These are phyloP conservation scores for Chytridiales sp. DNA, from an alignment of 371 early-diverging fungal species.

Conservation along the genomic window DNA sequence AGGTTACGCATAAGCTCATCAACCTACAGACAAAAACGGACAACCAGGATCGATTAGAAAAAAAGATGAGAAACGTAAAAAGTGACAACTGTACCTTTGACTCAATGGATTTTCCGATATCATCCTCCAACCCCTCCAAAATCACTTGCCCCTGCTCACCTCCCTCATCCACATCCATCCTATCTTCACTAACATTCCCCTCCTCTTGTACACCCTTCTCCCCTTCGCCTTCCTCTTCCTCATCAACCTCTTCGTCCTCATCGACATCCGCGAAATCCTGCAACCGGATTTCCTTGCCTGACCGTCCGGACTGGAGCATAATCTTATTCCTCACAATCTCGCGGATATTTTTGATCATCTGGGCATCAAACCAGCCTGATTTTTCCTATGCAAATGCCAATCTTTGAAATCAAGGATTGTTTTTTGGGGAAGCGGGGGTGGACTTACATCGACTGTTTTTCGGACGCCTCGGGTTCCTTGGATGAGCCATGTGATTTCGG, in stretches of 20 bases:
- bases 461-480: conserved; percentile 23
- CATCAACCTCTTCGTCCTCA: conserved; percentile 6
- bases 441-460: conserved; percentile 26
- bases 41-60: not conserved
- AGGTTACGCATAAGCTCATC: conserved; percentile 16
- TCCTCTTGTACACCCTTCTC: conserved; percentile 18
- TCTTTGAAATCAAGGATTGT: not conserved
- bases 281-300: not conserved
- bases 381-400: conserved; percentile 16
- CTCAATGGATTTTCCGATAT: not conserved
- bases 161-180: not conserved
- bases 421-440: not conserved
- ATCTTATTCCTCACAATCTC: conserved; percentile 32
- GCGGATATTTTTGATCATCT: conserved; percentile 20
- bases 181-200: not conserved
- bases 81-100: not conserved
- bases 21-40: not conserved
- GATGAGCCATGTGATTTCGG: conserved; percentile 29
- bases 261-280: not conserved
- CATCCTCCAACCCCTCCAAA: conserved; percentile 11
- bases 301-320: conserved; percentile 19
- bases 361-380: conserved; percentile 40
- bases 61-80: not conserved
- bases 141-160: conserved; percentile 2
- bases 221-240: conserved; percentile 8